Percentiles rank a stretch among this genome's conserved stretches.
These are phyloP conservation scores for Puya raimondii DNA, from an alignment of 176 grass and related monocot species.

Conservation along the genomic window DNA sequence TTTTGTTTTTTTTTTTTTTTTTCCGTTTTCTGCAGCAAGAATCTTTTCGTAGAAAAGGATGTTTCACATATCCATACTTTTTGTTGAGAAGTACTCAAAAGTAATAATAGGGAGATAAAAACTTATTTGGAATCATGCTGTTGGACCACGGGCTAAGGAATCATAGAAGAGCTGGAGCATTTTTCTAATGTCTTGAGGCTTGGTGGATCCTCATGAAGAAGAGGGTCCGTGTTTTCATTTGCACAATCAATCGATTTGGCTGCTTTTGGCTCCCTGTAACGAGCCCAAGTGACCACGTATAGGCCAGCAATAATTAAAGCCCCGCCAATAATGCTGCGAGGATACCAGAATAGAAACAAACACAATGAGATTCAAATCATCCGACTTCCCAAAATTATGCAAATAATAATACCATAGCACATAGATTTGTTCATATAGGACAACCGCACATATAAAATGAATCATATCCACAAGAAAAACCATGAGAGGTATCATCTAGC, in stretches of 20 bases:
- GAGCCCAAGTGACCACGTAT: constrained; percentile 85
- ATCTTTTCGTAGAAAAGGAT: too few species aligned
- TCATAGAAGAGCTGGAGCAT: constrained; percentile 37
- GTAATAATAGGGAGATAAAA: not conserved
- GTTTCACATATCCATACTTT: too few species aligned
- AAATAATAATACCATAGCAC: too few species aligned
- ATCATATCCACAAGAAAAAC: not conserved
- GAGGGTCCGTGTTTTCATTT: constrained; percentile 21
- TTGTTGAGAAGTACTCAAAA: not conserved
- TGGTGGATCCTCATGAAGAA: constrained; percentile 40
- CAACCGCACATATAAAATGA: too few species aligned
- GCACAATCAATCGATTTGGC: constrained; percentile 8
- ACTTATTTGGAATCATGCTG: not conserved
- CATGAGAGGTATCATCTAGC: not conserved
- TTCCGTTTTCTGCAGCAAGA: too few species aligned
- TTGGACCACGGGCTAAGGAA: constrained; percentile 20
- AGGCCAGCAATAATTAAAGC: constrained; percentile 70
- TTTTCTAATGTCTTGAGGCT: constrained; percentile 18
- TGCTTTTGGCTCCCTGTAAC: constrained; percentile 43
- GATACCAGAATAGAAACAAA: constrained; percentile 3
- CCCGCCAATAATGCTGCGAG: constrained; percentile 60
- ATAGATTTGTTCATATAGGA: too few species aligned
- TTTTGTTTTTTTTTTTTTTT: too few species aligned
- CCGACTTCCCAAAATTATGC: not conserved
- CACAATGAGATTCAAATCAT: not conserved